A percentile compares a stretch with the other conserved stretches of the same genome.
Conservation (phyloP, 352 stramenopile genomes). For the Pythium aristosporum region DNA sequence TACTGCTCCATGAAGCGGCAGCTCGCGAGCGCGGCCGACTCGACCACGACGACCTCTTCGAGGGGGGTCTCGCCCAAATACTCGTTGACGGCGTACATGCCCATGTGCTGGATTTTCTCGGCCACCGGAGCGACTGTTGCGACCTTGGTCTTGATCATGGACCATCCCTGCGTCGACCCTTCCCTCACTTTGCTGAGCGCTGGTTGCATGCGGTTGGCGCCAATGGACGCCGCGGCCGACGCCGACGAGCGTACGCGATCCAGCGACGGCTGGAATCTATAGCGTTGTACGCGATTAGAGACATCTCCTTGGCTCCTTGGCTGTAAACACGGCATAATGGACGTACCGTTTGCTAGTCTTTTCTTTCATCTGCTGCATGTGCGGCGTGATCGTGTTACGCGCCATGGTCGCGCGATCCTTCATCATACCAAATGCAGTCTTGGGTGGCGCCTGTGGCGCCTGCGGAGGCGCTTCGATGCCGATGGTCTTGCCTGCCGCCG, state of each 20-base stretch:
- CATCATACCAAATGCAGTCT: conserved; percentile 23
- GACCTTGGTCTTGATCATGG: conserved; percentile 75
- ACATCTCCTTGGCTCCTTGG: too few relatives aligned
- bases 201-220: conserved; percentile 47
- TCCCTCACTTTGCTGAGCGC: conserved; percentile 63
- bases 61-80: conserved; percentile 62
- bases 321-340: not conserved
- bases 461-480: not conserved
- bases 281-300: not conserved
- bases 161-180: conserved; percentile 77
- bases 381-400: conserved; percentile 34
- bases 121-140: conserved; percentile 69
- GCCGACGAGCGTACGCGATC: conserved; percentile 72
- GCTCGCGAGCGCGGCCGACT: conserved; percentile 40
- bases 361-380: conserved; percentile 35
- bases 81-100: conserved; percentile 68
- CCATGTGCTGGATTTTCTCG: conserved; percentile 73
- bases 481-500: conserved; percentile 21
- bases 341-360: conserved; percentile 33
- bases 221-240: conserved; percentile 47
- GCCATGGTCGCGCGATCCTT: conserved; percentile 33
- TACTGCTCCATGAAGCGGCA: conserved; percentile 65
- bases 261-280: conserved; percentile 77
- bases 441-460: not conserved
- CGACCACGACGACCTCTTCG: conserved; percentile 51